Evolutionary conservation across 805 yeast species (phyloP).

Genomic region (Babjeviella inositovora): DNA sequence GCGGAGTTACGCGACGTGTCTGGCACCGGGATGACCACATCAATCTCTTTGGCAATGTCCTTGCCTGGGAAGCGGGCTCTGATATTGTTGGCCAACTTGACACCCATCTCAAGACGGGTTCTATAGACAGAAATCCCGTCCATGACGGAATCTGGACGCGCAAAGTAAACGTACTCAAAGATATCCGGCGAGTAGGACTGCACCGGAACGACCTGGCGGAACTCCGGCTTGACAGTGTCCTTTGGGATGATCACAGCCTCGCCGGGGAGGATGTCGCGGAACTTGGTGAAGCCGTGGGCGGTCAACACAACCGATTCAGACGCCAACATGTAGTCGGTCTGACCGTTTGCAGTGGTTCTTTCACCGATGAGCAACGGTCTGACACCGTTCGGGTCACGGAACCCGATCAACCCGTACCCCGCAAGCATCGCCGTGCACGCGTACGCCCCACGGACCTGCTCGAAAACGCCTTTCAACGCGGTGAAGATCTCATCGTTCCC

Average conservation of each 20-base stretch:
- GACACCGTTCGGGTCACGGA: slow-evolving; percentile 94
- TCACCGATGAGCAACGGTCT: slow-evolving; percentile 85
- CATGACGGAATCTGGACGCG: slow-evolving; percentile 89
- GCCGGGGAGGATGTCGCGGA: slow-evolving; percentile 82
- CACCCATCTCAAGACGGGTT: slow-evolving; percentile 89
- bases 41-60: slow-evolving; percentile 44
- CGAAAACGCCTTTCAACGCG: slow-evolving; percentile 74
- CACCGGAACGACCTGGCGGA: slow-evolving; percentile 72
- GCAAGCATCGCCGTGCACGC: slow-evolving; percentile 93
- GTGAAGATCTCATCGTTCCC: slow-evolving; percentile 78
- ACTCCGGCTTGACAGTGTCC: slow-evolving; percentile 55
- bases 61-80: slow-evolving; percentile 19
- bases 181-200: slow-evolving; percentile 83
- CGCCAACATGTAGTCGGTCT: slow-evolving; percentile 83
- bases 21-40: slow-evolving; percentile 95
- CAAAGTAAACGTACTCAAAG: slow-evolving; percentile 95
- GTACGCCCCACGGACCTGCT: slow-evolving; percentile 85
- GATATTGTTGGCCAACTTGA: slow-evolving; percentile 67
- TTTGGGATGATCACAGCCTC: slow-evolving; percentile 93
- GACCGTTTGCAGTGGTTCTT: slow-evolving; percentile 52
- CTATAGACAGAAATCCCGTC: slow-evolving; percentile 96
- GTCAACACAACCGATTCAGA: slow-evolving; percentile 89
- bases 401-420: slow-evolving; percentile 89
- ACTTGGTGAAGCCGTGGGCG: slow-evolving; percentile 73
- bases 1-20: slow-evolving; percentile 97